A percentile compares a stretch with the other conserved stretches of the same genome.
Conservation (phyloP, 2,329 filamentous ascomycete genomes). For the Penicillium sp. region DNA sequence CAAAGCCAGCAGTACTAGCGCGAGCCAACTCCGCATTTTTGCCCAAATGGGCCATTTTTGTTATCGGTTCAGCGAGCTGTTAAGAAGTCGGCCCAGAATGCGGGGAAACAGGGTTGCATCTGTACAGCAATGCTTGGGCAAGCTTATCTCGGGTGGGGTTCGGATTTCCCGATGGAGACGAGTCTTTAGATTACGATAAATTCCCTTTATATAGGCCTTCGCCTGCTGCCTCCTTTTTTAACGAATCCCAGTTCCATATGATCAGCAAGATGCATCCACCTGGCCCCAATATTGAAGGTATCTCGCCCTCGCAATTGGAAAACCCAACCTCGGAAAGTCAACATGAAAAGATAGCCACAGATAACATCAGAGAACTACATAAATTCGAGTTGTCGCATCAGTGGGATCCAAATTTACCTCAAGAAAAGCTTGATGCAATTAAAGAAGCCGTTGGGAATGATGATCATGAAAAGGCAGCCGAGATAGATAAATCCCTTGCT, state of each 20-base stretch:
- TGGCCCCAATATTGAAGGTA: neutral
- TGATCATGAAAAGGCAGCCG: slow-evolving; percentile 62
- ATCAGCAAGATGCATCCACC: neutral
- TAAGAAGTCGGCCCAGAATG: neutral
- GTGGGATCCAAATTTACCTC: slow-evolving; percentile 64
- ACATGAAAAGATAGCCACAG: neutral
- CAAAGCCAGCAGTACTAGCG: neutral
- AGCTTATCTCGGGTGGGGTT: slow-evolving; percentile 10
- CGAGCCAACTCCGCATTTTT: slow-evolving; percentile 21
- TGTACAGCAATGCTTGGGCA: neutral
- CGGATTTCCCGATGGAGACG: neutral
- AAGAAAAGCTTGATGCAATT: slow-evolving; percentile 63
- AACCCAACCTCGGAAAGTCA: neutral
- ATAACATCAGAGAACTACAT: slow-evolving; percentile 10
- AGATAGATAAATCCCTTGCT: slow-evolving; percentile 51
- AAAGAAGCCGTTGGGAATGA: slow-evolving; percentile 58
- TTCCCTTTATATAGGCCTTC: neutral
- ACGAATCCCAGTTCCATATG: neutral
- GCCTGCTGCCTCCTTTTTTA: neutral
- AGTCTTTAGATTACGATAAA: neutral
- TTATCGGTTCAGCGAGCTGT: slow-evolving; percentile 4
- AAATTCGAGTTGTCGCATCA: slow-evolving; percentile 34
- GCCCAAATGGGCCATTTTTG: slow-evolving; percentile 15
- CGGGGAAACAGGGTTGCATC: slow-evolving; percentile 1
- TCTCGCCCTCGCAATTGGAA: slow-evolving; percentile 2